These are phyloP conservation scores for Theileria orientalis DNA, from an alignment of 169 alveolate species.

Conservation along the genomic window DNA sequence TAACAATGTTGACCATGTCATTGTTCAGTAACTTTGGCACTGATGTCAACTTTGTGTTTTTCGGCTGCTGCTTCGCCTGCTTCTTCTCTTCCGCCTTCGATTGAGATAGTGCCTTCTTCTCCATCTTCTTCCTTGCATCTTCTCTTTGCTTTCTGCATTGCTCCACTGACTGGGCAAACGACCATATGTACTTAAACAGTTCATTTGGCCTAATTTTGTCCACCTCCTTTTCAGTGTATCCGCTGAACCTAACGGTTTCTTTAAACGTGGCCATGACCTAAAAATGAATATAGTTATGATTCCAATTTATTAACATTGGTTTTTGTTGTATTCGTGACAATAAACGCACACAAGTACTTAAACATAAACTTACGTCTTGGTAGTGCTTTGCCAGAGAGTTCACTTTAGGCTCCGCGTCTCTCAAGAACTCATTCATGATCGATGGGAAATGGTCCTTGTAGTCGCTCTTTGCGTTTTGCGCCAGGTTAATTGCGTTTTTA, in stretches of 20 bases:
- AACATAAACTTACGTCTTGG: conserved; percentile 43
- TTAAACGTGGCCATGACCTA: conserved; percentile 73
- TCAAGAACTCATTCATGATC: conserved; percentile 55
- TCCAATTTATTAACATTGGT: neutral
- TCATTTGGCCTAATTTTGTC: conserved; percentile 80
- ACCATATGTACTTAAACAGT: conserved; percentile 80
- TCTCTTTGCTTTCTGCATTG: conserved; percentile 73
- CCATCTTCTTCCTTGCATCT: conserved; percentile 74
- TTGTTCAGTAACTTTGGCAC: conserved; percentile 53
- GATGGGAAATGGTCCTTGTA: conserved; percentile 67
- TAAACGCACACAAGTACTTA: no score
- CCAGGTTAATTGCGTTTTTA: conserved; percentile 63
- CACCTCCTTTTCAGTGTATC: conserved; percentile 84
- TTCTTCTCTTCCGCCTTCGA: conserved; percentile 55
- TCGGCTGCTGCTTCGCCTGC: conserved; percentile 20
- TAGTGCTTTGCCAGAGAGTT: conserved; percentile 55
- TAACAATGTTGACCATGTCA: conserved; percentile 49
- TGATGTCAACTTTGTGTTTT: conserved; percentile 28
- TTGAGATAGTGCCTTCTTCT: conserved; percentile 69
- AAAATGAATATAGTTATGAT: no score
- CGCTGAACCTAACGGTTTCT: conserved; percentile 78
- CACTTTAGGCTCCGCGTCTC: conserved; percentile 76
- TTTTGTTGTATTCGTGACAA: neutral
- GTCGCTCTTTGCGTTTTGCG: conserved; percentile 65
- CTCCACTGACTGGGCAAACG: conserved; percentile 80